Percentiles rank a stretch among this genome's conserved stretches.
Evolutionary conservation across 164 flowering plant genomes (phyloP).

Genomic region (Magnolia officinalis): DNA sequence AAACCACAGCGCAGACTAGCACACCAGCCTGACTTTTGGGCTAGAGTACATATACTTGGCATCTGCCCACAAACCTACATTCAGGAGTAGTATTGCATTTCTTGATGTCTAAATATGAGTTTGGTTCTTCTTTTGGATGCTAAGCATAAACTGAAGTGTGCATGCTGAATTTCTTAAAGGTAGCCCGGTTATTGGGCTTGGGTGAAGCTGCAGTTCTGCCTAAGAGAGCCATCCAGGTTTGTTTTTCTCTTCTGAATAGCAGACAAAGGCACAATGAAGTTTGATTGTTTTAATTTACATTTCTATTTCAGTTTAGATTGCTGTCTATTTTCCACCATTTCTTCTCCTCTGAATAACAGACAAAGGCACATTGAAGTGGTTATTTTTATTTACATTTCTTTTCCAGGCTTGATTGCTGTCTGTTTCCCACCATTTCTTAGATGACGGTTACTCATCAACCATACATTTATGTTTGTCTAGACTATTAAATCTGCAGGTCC

Average conservation of each 20-base stretch:
- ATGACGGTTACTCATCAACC: too few species aligned
- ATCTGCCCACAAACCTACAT: too few species aligned
- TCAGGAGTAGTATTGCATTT: too few species aligned
- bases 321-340: not conserved
- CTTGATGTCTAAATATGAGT: not conserved
- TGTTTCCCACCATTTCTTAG: not conserved
- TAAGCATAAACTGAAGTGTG: constrained; percentile 3
- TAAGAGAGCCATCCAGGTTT: constrained; percentile 94
- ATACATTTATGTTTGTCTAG: too few species aligned
- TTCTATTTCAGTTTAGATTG: not conserved
- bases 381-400: not conserved
- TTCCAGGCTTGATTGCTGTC: not conserved
- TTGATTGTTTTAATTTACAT: not conserved
- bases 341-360: not conserved
- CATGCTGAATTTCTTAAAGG: constrained; percentile 40
- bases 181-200: constrained; percentile 68
- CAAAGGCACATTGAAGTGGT: not conserved
- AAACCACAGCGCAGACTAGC: too few species aligned
- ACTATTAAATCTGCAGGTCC: too few species aligned
- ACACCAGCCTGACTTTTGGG: too few species aligned
- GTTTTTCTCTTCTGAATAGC: not conserved
- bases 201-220: constrained; percentile 65
- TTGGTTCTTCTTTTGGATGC: not conserved
- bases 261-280: not conserved
- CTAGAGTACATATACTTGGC: too few species aligned